Percentiles rank a stretch among this genome's conserved stretches.
Evolutionary conservation across 148 eudicot genomes (phyloP).

Genomic region (Bassia scoparia): DNA sequence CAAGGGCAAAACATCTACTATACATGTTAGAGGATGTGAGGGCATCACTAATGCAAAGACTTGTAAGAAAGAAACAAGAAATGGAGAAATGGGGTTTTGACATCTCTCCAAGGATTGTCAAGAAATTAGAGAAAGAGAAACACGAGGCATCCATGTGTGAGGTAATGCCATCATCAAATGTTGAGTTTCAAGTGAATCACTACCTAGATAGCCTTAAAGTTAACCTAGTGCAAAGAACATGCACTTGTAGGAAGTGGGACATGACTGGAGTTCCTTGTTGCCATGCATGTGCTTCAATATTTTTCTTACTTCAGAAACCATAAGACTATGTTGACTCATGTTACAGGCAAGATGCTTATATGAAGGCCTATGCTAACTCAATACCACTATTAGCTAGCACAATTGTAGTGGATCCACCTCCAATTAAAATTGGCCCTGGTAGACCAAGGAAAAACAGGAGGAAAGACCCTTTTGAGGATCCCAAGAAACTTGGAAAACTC

Average conservation of each 20-base stretch:
- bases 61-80: background rate
- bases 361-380: background rate
- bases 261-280: background rate
- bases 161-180: background rate
- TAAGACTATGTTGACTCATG: background rate
- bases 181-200: background rate
- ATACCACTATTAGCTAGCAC: background rate
- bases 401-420: background rate
- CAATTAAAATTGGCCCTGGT: background rate
- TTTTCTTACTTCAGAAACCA: background rate
- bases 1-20: no score
- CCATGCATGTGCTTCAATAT: background rate
- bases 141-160: background rate
- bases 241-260: background rate
- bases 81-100: background rate
- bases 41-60: background rate
- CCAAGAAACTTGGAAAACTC: background rate
- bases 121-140: background rate
- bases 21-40: background rate
- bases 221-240: background rate
- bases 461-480: background rate
- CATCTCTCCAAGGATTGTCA: background rate
- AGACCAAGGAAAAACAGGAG: slow-evolving; percentile 7
- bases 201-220: background rate
- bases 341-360: background rate